Percentiles rank a stretch among this genome's conserved stretches.
Evolutionary conservation across 352 stramenopile species (phyloP).

Genomic region (Peronospora destructor): DNA sequence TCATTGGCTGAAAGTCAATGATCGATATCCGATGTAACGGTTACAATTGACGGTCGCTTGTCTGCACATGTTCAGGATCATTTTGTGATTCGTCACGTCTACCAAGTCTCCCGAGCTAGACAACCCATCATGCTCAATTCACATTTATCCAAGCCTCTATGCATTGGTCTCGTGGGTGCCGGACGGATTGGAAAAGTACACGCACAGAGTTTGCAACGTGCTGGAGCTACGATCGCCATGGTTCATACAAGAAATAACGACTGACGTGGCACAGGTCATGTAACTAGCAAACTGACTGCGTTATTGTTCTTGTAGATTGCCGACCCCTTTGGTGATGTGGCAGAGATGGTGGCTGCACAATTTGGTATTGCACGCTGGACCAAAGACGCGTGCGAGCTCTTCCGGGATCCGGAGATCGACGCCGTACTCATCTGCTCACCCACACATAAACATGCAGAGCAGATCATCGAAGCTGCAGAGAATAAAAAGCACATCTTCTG

Average conservation of each 20-base stretch:
- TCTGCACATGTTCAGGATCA: conserved; percentile 7
- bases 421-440: conserved; percentile 95
- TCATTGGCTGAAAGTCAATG: conserved; percentile 6
- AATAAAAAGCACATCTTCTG: conserved; percentile 94
- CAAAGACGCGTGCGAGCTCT: conserved; percentile 82
- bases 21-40: conserved; percentile 5
- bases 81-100: conserved; percentile 11
- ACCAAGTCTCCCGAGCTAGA: too few relatives aligned
- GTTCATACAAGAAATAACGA: conserved; percentile 3
- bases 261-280: background rate
- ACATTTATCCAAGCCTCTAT: conserved; percentile 26
- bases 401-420: conserved; percentile 89
- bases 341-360: conserved; percentile 15
- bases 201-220: conserved; percentile 41
- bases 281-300: background rate
- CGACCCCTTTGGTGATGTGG: conserved; percentile 28
- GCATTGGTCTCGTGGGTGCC: conserved; percentile 57
- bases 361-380: conserved; percentile 61
- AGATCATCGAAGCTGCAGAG: conserved; percentile 91
- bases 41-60: conserved; percentile 1
- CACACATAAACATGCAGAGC: conserved; percentile 88
- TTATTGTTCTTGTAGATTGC: conserved; percentile 24
- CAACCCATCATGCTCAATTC: conserved; percentile 26
- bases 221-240: conserved; percentile 38
- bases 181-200: conserved; percentile 66